Base-by-base conservation (phyloP, 495 filamentous ascomycete species). In the Neurospora sp. region DNA sequence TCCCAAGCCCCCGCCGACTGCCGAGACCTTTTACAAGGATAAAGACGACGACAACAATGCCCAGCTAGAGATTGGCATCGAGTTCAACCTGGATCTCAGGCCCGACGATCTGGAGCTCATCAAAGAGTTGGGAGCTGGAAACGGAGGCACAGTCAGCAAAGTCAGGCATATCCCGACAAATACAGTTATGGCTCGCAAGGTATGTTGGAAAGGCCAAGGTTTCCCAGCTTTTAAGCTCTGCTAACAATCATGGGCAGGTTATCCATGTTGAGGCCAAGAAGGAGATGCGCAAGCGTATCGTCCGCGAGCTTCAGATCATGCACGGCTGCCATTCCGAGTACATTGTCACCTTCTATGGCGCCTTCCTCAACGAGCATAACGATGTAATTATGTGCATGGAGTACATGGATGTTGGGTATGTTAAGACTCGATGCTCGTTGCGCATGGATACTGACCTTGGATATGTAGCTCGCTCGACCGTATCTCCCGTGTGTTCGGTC, bases 361-460 rank as follows among this genome's bases (percentile, higher is more conserved):
- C 96, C 31, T 98, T 98, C 82, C 87, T 98, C 72, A 97, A 97
- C 76, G 93, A 97, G 76, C 91, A 91, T 65, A 92, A 96, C 74
- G 96, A 98, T 83, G 96, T 99, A 73, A 94, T 98, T 73, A 91
- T 99, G 91, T 99, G 96, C 80, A 99, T 99, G 96, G 96, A 99
- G 80, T 98, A 99, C 78, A 97, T 97, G 94, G 96, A 99, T 84
- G 93, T 94, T 82, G 96, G 96, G 96, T 99, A 88, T 80, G 90
- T 20, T 35, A 35, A 4, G 35, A 35, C 35, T 27, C 27, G 27
- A 27, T 27, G 27, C 27, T n/a, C 59, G n/a, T 20, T 3, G 44
- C 27, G 31, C 27, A 42, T 35, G 3, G 37, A 12, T 69, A 53
- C 87, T 89, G 76, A 89, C 76, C 4, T 35, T 53, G 40, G 37